phyloP scores from a whole-genome alignment of 2,329 filamentous ascomycete species.

The Ilyonectria destructans region DNA sequence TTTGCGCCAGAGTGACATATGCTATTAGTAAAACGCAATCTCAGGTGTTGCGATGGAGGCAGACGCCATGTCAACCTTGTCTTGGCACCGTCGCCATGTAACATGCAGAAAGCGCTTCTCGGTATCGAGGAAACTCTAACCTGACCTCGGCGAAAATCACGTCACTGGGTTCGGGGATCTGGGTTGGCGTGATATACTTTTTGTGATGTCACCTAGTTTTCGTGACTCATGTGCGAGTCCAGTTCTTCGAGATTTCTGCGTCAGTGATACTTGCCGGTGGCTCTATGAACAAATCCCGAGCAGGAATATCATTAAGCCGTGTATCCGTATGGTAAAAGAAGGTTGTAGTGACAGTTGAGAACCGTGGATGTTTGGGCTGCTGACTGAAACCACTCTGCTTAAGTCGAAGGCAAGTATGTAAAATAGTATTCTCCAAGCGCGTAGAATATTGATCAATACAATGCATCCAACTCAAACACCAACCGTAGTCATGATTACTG shows the following conservation, averaged over 20 bases:
- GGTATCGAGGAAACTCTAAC: neutral
- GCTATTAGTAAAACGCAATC: slow-evolving; percentile 1
- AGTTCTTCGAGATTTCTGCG: slow-evolving; percentile 50
- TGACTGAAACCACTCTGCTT: too few species aligned
- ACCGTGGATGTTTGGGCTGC: slow-evolving; percentile 26
- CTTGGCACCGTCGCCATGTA: neutral
- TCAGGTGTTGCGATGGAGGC: neutral
- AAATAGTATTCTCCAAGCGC: neutral
- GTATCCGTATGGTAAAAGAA: slow-evolving; percentile 56
- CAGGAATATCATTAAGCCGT: slow-evolving; percentile 57
- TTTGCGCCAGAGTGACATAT: neutral
- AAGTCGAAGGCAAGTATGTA: too few species aligned
- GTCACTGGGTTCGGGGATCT: neutral
- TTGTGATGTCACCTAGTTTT: slow-evolving; percentile 54
- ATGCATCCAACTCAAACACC: neutral
- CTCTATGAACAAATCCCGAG: slow-evolving; percentile 53
- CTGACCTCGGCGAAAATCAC: neutral
- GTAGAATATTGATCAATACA: neutral
- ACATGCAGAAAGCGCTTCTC: neutral
- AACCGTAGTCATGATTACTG: neutral
- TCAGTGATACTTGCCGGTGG: slow-evolving; percentile 60
- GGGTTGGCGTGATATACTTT: neutral
- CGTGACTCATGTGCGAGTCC: slow-evolving; percentile 59
- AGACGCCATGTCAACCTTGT: neutral
- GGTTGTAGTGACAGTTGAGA: slow-evolving; percentile 55